Evolutionary conservation across 352 stramenopile species (phyloP).

Genomic region (Phytopythium aichiense): DNA sequence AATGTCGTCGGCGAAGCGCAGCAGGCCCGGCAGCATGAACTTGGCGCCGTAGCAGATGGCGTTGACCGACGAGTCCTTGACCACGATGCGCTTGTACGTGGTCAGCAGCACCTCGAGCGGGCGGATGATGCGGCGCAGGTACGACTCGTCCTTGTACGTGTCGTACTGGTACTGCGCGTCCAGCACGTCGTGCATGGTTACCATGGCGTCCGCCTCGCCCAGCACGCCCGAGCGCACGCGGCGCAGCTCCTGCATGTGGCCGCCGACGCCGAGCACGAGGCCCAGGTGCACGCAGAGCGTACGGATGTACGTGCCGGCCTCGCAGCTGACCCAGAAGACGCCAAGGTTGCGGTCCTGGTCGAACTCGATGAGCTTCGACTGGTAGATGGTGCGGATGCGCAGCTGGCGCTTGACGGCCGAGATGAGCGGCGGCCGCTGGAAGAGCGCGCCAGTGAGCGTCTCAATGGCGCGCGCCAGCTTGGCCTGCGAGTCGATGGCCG

Average conservation of each 20-base stretch:
- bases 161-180: constrained; percentile 99
- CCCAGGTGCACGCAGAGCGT: constrained; percentile 99
- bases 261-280: constrained; percentile 95
- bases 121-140: constrained; percentile 97
- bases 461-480: constrained; percentile 96
- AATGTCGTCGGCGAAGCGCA: constrained; percentile 99
- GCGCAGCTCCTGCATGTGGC: constrained; percentile 99
- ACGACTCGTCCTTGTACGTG: constrained; percentile 99
- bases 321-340: constrained; percentile 96
- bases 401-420: constrained; percentile 99
- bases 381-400: constrained; percentile 99
- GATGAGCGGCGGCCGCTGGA: constrained; percentile 99
- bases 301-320: constrained; percentile 99
- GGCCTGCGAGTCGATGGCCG: constrained; percentile 89
- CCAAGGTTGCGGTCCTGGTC: constrained; percentile 97
- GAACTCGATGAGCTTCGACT: constrained; percentile 99
- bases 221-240: constrained; percentile 96
- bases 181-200: constrained; percentile 99
- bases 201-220: constrained; percentile 95
- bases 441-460: constrained; percentile 99
- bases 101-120: constrained; percentile 98
- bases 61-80: constrained; percentile 99
- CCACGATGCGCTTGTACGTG: constrained; percentile 99
- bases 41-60: constrained; percentile 99
- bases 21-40: constrained; percentile 99